Conservation (phyloP, 345 rosid species). For the Boechera retrofracta region DNA sequence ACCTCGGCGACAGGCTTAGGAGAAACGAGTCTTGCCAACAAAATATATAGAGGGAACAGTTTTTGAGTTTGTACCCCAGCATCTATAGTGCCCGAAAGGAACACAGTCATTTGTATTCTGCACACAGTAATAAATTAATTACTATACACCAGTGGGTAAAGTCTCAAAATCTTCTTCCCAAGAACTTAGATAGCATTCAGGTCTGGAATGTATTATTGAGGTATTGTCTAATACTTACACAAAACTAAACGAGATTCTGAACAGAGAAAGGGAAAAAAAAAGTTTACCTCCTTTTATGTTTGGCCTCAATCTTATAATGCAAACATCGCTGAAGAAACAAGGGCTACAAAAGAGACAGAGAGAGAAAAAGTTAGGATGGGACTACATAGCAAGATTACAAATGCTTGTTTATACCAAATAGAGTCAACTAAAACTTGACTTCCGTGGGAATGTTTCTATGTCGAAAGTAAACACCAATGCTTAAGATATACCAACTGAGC, state of each 20-base stretch:
- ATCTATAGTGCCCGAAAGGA: constrained; percentile 57
- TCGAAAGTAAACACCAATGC: background rate
- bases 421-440: background rate
- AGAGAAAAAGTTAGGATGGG: constrained; percentile 14
- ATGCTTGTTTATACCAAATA: constrained; percentile 5
- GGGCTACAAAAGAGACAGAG: constrained; percentile 57
- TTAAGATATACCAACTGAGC: background rate
- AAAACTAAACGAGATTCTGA: constrained; percentile 1
- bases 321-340: constrained; percentile 86
- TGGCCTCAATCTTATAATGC: constrained; percentile 85
- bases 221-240: background rate
- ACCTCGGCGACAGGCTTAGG: constrained; percentile 68
- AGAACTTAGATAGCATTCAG: background rate
- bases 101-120: constrained; percentile 82
- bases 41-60: constrained; percentile 76
- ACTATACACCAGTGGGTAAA: constrained; percentile 22
- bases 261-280: background rate
- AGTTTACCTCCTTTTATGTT: constrained; percentile 71
- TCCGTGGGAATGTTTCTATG: background rate
- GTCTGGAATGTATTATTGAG: background rate
- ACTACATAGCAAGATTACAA: constrained; percentile 17
- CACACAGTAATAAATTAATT: constrained; percentile 30
- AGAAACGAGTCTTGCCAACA: constrained; percentile 80
- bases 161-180: background rate
- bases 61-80: constrained; percentile 60